A percentile compares a stretch with the other conserved stretches of the same genome.
Evolutionary conservation across 1,284 basidiomycete genomes (phyloP).

Genomic region (Apiotrichum montevideense): DNA sequence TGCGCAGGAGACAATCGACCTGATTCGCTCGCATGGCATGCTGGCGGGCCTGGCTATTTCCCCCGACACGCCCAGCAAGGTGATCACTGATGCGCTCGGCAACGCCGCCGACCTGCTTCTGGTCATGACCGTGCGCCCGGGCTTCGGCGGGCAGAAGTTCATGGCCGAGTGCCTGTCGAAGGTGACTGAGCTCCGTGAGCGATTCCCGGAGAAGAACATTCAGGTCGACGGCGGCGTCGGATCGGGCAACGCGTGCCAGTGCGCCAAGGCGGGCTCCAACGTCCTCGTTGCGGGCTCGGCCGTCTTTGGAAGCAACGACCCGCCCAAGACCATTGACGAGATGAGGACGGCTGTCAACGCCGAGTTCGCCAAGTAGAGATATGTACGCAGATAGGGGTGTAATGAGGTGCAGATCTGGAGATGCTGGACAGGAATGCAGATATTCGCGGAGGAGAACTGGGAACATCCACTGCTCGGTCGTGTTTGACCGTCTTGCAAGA

Average conservation of each 20-base stretch:
- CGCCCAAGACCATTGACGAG: conserved; percentile 67
- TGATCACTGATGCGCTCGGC: conserved; percentile 76
- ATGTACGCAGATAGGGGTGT: too few relatives aligned
- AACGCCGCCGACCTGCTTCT: conserved; percentile 82
- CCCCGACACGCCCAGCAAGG: conserved; percentile 77
- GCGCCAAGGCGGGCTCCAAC: conserved; percentile 91
- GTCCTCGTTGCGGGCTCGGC: conserved; percentile 98
- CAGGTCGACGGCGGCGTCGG: conserved; percentile 97
- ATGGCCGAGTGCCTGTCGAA: conserved; percentile 73
- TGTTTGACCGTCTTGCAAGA: too few relatives aligned
- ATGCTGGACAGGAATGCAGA: too few relatives aligned
- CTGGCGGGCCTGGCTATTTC: conserved; percentile 90
- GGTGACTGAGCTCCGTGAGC: conserved; percentile 79
- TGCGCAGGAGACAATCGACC: conserved; percentile 64
- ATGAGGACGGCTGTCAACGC: conserved; percentile 67
- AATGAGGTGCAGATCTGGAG: too few relatives aligned
- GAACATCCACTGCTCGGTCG: too few relatives aligned
- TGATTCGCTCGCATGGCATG: conserved; percentile 66
- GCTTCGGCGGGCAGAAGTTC: conserved; percentile 94
- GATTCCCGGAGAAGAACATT: conserved; percentile 83
- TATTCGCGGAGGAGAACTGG: too few relatives aligned
- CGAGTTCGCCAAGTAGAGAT: conserved; percentile 33
- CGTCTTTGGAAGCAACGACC: conserved; percentile 75
- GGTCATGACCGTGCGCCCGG: conserved; percentile 95
- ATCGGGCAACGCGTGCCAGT: conserved; percentile 79